Evolutionary conservation across 1,284 basidiomycete genomes (phyloP).

Genomic region (Rhodotorula glutinis): DNA sequence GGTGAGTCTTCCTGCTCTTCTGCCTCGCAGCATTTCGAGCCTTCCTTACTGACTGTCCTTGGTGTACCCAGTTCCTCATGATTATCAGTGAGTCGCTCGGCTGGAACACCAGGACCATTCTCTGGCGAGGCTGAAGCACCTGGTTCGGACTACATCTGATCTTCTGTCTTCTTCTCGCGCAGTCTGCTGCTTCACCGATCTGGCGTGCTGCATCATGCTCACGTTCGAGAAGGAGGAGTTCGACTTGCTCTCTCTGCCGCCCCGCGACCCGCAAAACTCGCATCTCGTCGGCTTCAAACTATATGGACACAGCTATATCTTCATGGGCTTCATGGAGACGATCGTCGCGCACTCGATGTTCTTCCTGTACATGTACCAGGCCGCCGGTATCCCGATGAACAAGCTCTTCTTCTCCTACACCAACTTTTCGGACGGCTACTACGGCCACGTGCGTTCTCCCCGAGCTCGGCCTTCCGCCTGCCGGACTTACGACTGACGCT

Average conservation of each 20-base stretch:
- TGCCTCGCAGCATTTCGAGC: too few species aligned
- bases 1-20: too few species aligned
- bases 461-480: too few species aligned
- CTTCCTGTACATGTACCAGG: not conserved
- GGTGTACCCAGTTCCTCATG: too few species aligned
- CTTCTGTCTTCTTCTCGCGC: not conserved
- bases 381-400: constrained; percentile 1
- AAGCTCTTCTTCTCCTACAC: not conserved
- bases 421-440: constrained; percentile 1
- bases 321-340: constrained; percentile 1
- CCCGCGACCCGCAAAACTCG: too few species aligned
- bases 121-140: too few species aligned
- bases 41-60: too few species aligned
- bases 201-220: constrained; percentile 4
- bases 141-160: too few species aligned
- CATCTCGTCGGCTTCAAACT: too few species aligned
- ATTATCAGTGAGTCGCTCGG: too few species aligned
- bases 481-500: too few species aligned
- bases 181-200: constrained; percentile 4
- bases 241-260: not conserved
- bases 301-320: not conserved
- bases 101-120: too few species aligned
- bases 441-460: not conserved
- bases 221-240: not conserved
- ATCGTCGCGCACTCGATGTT: constrained; percentile 3